These are phyloP conservation scores for Phytophthora sansomeana DNA, from an alignment of 352 stramenopile genomes.

Conservation along the genomic window DNA sequence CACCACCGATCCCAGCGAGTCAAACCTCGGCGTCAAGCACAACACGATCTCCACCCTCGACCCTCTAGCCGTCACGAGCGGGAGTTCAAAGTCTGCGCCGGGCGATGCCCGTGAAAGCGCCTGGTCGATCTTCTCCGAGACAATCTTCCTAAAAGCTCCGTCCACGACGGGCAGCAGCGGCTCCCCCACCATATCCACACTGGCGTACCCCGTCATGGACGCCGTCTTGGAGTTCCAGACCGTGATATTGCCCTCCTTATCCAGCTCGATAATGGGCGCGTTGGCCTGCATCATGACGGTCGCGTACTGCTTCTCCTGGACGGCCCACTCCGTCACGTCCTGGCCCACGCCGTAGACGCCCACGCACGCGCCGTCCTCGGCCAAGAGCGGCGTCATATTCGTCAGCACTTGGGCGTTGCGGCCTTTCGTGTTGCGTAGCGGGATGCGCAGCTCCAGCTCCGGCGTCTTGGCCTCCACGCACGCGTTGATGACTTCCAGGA, in stretches of 20 bases:
- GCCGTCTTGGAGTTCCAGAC: slow-evolving; percentile 74
- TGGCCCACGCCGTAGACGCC: slow-evolving; percentile 71
- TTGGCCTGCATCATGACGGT: slow-evolving; percentile 83
- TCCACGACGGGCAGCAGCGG: slow-evolving; percentile 61
- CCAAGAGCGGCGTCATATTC: slow-evolving; percentile 61
- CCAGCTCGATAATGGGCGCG: slow-evolving; percentile 80
- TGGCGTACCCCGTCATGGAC: slow-evolving; percentile 62
- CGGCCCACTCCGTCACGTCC: slow-evolving; percentile 62
- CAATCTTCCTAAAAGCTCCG: slow-evolving; percentile 52
- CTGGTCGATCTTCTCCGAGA: slow-evolving; percentile 61
- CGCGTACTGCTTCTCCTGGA: slow-evolving; percentile 69
- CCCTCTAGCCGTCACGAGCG: slow-evolving; percentile 55
- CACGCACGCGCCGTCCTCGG: slow-evolving; percentile 45
- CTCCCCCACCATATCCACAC: slow-evolving; percentile 58
- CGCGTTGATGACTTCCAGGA: slow-evolving; percentile 38
- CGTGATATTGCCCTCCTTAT: slow-evolving; percentile 74
- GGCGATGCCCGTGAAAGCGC: slow-evolving; percentile 52
- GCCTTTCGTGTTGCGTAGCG: slow-evolving; percentile 52
- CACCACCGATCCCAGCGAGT: slow-evolving; percentile 47
- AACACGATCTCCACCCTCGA: slow-evolving; percentile 64
- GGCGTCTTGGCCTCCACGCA: slow-evolving; percentile 41
- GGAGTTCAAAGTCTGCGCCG: slow-evolving; percentile 64
- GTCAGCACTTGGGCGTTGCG: slow-evolving; percentile 58
- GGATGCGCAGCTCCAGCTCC: slow-evolving; percentile 60
- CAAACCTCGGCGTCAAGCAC: slow-evolving; percentile 64